Evolutionary conservation across 139 green algal species (phyloP), one percentile per base, ranked within the genome.

Genomic region (Haematococcus lacustris): DNA sequence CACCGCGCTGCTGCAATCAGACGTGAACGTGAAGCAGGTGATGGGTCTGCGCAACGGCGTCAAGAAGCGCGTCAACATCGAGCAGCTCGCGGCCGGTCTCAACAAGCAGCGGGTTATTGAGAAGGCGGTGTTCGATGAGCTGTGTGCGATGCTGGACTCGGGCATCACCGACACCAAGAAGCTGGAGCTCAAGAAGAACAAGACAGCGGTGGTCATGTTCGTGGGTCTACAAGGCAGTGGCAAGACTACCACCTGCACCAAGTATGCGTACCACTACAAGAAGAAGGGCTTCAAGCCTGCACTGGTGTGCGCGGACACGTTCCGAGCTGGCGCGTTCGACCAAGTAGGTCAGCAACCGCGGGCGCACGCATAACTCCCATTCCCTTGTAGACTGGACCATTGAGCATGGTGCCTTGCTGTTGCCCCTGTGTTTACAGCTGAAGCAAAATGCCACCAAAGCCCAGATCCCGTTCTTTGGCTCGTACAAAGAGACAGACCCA

Each of bases 401-500:
- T n/a, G n/a, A n/a, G n/a, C n/a, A n/a, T n/a, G n/a, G n/a, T n/a
- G n/a, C n/a, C n/a, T n/a, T n/a, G n/a, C n/a, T n/a, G n/a, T n/a
- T n/a, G n/a, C n/a, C n/a, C 3, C 35, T 53, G 13, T 93, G 89
- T 71, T 91, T 97, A 73, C 93, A 98, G 88, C 88, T 98, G 21
- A 98, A 98, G 86, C 95, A 99, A 86, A 99, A 99, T 71, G 91
- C 93, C 1, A 97, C 95, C 71, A 98, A 98, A 78, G 92, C 91
- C 43, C 68, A 86, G 60, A 92, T 97, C 60, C 92, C 92, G 37
- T 97, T 93, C 69, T 97, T 92, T 70, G 93, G 93, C 62, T 68
- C 69, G 74, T 98, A 98, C 85, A 94, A 82, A 37, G 92, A 98
- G 78, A 98, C 91, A 0, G 96, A 99, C 82, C 96, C 96, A 0